phyloP scores from a whole-genome alignment of 2,329 filamentous ascomycete species.

The Calonectria honghensis region DNA sequence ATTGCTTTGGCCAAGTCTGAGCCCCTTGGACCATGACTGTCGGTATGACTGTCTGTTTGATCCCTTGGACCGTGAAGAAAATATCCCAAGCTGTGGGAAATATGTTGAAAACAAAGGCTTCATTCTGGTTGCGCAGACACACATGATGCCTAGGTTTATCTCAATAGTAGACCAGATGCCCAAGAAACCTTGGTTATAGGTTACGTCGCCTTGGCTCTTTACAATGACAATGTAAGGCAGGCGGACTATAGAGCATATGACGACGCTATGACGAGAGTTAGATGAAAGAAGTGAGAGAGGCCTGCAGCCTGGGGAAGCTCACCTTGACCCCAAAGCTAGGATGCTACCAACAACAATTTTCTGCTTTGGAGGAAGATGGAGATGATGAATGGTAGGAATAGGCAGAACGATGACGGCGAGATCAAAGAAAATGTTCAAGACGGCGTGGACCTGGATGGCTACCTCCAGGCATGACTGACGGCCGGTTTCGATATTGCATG shows the following conservation, averaged over 20 bases:
- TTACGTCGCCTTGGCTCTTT: slow-evolving; percentile 56
- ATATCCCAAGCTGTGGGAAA: slow-evolving; percentile 1
- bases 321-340: slow-evolving; percentile 6
- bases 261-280: neutral
- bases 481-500: slow-evolving; percentile 1
- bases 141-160: slow-evolving; percentile 61
- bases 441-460: neutral
- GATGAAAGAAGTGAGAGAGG: neutral
- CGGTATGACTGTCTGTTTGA: neutral
- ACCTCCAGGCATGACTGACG: neutral
- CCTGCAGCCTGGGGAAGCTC: neutral
- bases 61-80: neutral
- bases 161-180: slow-evolving; percentile 62
- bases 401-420: neutral
- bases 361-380: slow-evolving; percentile 7
- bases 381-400: slow-evolving; percentile 2
- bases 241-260: slow-evolving; percentile 3
- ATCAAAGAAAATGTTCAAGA: slow-evolving; percentile 4
- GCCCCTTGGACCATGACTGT: slow-evolving; percentile 6
- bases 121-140: slow-evolving; percentile 59
- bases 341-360: slow-evolving; percentile 1
- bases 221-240: slow-evolving; percentile 6
- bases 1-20: neutral
- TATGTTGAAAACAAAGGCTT: slow-evolving; percentile 44
- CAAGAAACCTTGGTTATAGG: slow-evolving; percentile 53